Evolutionary conservation across 208 protist species (phyloP).

Genomic region (Trypanosoma platydactyli): DNA sequence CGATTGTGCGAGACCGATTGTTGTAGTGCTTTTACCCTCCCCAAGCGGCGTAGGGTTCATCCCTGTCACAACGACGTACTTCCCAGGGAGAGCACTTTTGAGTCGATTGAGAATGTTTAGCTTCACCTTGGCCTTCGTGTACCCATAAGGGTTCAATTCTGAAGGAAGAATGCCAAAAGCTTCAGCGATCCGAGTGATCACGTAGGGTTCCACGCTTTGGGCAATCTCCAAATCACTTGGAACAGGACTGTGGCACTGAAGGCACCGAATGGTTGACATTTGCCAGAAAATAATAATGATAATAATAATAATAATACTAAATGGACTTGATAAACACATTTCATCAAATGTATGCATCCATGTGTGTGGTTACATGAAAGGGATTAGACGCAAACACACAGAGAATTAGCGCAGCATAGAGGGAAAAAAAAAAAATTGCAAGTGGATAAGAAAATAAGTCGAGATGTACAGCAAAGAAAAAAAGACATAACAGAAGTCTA

Average conservation of each 20-base stretch:
- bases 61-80: constrained; percentile 97
- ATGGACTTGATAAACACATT: background rate
- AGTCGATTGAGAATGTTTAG: constrained; percentile 90
- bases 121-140: constrained; percentile 89
- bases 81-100: constrained; percentile 68
- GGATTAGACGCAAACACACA: constrained; percentile 7
- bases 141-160: constrained; percentile 94
- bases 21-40: constrained; percentile 98
- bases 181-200: constrained; percentile 77
- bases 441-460: background rate
- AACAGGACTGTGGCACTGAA: constrained; percentile 71
- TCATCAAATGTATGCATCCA: constrained; percentile 1
- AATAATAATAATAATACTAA: constrained; percentile 14
- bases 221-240: constrained; percentile 96
- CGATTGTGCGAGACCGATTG: constrained; percentile 96
- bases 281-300: constrained; percentile 22
- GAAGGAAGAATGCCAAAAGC: constrained; percentile 79
- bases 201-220: constrained; percentile 69
- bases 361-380: background rate
- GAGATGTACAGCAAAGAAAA: constrained; percentile 2
- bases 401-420: too few species aligned
- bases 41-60: constrained; percentile 93
- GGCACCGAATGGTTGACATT: constrained; percentile 44
- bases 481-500: constrained; percentile 2
- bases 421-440: too few species aligned